Evolutionary conservation across 139 green algal genomes (phyloP), one percentile per base, ranked within the genome.

Genomic region (Helicosporidium sp.): DNA sequence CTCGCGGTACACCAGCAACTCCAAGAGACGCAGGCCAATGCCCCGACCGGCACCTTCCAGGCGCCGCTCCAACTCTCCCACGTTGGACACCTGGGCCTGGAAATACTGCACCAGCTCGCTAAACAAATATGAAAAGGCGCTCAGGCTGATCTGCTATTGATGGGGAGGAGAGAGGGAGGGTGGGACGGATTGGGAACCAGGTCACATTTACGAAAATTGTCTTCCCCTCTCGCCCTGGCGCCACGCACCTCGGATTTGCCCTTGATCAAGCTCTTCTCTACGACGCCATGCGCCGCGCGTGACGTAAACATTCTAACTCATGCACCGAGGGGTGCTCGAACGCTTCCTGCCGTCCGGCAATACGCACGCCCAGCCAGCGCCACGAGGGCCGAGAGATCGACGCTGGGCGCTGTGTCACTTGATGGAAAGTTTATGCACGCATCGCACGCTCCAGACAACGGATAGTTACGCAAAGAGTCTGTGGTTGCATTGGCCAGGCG

Each of bases 31-130:
- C 7, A 74, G 7, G 8, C 88, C 88, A 17, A 97, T 77, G 12
- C 82, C 73, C 40, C 68, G 72, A 0, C 88, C 88, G 2, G 78
- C 65, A 3, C 76, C 64, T 35, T 93, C 82, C 17, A 97, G 64
- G 69, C 76, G 78, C 12, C 85, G 66, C 48, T 97, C 87, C 2
- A 97, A 63, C 51, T 97, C 88, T 6, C 57, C 62, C 3, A 85
- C 82, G 68, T 84, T 93, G 8, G 62, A 78, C 3, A 87, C 84
- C 6, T 69, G 56, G 37, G 72, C 72, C 54, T 93, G 79, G 24
- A 71, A 77, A 58, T 96, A 97, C 51, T 93, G 82, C 7, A 97
- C 84, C 6, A 94, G 54, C 68, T 95, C 88, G 43, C 76, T 85
- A 49, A 96, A 94, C 13, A 97, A 55, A 48, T 91, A 93, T 5